A percentile compares a stretch with the other conserved stretches of the same genome.
phyloP scores from a whole-genome alignment of 2,329 filamentous ascomycete species.

The Tolypocladium ovalisporum region DNA sequence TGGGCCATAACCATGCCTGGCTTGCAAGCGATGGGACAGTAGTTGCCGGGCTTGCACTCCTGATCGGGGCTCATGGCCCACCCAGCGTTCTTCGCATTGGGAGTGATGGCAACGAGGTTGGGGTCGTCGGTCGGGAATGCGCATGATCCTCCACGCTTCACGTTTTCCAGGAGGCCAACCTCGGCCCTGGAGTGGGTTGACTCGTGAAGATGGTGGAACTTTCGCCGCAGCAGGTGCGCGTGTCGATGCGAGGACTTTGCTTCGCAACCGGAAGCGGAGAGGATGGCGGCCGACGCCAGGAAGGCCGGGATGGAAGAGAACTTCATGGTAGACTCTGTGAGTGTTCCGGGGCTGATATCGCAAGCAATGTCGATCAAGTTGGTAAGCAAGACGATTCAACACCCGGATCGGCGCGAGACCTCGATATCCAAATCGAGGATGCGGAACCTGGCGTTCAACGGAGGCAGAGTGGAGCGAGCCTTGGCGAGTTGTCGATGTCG shows the following conservation, averaged over 20 bases:
- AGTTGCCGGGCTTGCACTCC: constrained; percentile 53
- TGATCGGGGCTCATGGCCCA: constrained; percentile 75
- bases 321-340: constrained; percentile 35
- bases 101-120: constrained; percentile 58
- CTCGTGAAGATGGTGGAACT: constrained; percentile 18
- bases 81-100: constrained; percentile 52
- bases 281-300: constrained; percentile 35
- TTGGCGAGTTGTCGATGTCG: background rate
- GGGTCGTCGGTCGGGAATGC: constrained; percentile 51
- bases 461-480: background rate
- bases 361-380: background rate
- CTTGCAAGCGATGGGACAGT: constrained; percentile 69
- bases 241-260: constrained; percentile 20
- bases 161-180: constrained; percentile 31
- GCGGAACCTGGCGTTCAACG: background rate
- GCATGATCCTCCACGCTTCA: constrained; percentile 48
- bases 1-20: constrained; percentile 67
- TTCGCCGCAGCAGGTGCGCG: constrained; percentile 26
- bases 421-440: background rate
- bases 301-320: constrained; percentile 36
- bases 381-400: background rate
- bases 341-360: background rate
- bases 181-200: constrained; percentile 9
- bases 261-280: constrained; percentile 28
- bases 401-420: constrained; percentile 1